phyloP scores from a whole-genome alignment of 176 grass and related monocot species.

The Avena atlantica region DNA sequence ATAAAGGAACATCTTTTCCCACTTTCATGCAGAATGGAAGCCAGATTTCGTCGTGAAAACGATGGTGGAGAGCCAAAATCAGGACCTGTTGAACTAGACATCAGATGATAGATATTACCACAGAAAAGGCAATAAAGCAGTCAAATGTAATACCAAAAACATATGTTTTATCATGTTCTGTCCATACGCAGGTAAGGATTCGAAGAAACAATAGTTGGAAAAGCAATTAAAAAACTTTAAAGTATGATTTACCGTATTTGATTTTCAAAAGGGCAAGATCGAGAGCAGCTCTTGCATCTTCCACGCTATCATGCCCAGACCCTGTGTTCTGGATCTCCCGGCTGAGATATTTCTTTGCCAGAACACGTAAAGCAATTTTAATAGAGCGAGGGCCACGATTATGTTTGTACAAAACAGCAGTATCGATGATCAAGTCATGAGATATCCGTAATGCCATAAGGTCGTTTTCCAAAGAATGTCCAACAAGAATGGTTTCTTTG shows the following conservation, averaged over 20 bases:
- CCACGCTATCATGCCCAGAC: constrained; percentile 85
- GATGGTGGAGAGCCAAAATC: constrained; percentile 82
- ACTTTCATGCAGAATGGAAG: constrained; percentile 69
- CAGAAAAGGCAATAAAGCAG: background rate
- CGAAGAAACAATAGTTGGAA: constrained; percentile 23
- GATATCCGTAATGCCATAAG: constrained; percentile 79
- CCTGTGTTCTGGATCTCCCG: constrained; percentile 70
- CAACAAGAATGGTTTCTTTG: constrained; percentile 95
- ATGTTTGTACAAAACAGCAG: constrained; percentile 82
- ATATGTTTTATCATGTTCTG: constrained; percentile 3
- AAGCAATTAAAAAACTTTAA: constrained; percentile 1
- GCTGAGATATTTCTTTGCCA: constrained; percentile 74
- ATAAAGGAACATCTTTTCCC: constrained; percentile 80
- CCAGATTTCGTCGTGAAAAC: constrained; percentile 58
- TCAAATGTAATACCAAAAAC: constrained; percentile 20
- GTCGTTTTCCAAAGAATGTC: constrained; percentile 97
- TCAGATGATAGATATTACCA: constrained; percentile 35
- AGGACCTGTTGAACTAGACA: constrained; percentile 67
- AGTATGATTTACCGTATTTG: constrained; percentile 63
- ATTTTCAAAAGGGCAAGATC: constrained; percentile 90
- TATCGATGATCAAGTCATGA: constrained; percentile 86
- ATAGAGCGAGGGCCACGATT: constrained; percentile 52
- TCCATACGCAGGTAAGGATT: background rate
- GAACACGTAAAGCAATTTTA: constrained; percentile 88
- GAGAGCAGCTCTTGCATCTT: constrained; percentile 92